Evolutionary conservation across 176 grass and related monocot species (phyloP), one percentile per base, ranked within the genome.

Genomic region (Paspalum vaginatum): DNA sequence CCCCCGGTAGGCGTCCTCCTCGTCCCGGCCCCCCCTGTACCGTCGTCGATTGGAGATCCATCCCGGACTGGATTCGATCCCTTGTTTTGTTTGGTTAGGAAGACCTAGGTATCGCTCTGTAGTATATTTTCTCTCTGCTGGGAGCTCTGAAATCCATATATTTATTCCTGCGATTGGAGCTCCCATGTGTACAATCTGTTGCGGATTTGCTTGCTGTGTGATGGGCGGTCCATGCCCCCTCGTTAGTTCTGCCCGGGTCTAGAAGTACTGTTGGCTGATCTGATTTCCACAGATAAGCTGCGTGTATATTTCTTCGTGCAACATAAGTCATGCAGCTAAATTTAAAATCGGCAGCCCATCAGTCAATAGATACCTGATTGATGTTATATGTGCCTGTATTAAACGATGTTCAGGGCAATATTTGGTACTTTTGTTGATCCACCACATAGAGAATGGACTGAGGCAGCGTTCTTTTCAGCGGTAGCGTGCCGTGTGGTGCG

Each of bases 1-100:
- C 47, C 50, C 27, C 46, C 26, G 27, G 27, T 51, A 65, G 26
- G 6, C 59, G 18, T 9, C 25, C 22, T 21, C 58, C 0, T 14
- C 17, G 46, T 50, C 27, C 25, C 7, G 16, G 60, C 18, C 16
- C 43, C 25, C 24, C 38, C 16, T 8, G 9, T 10, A 14, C 60
- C 26, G 27, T 13, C 26, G 76, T 21, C 44, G 76, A 78, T 78
- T 44, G 8, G 40, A 44, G 72, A 75, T 78, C 76, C 76, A 2
- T 40, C 17, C 45, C 26, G 27, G 17, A 0, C 45, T 9, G 44
- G 45, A 37, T 37, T 21, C 44, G 75, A 65, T 78, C 17, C 42
- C 9, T 18, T 26, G 25, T 25, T 20, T 47, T 32, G 16, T 62
- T 77, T 48, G n/a, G 8, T 39, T 37, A 77, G 18, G 27, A 39